phyloP scores from a whole-genome alignment of 2,329 filamentous ascomycete genomes.

The Botryotinia convoluta region DNA sequence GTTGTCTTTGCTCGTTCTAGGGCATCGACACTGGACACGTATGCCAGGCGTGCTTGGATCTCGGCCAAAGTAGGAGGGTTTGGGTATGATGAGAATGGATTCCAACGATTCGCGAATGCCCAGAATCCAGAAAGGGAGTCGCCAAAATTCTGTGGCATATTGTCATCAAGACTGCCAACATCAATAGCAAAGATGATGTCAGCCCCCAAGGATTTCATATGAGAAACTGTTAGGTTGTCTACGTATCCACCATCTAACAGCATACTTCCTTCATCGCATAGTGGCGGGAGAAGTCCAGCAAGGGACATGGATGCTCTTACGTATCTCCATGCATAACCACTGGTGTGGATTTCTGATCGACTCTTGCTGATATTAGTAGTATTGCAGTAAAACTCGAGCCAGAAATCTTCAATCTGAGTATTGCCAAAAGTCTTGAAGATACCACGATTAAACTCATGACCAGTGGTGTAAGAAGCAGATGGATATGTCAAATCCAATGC shows the following conservation, averaged over 20 bases:
- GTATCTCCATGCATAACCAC: conserved; percentile 96
- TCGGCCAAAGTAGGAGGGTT: conserved; percentile 95
- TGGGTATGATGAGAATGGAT: conserved; percentile 82
- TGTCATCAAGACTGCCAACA: conserved; percentile 87
- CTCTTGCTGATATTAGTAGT: conserved; percentile 98
- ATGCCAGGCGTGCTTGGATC: conserved; percentile 91
- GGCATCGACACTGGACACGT: conserved; percentile 92
- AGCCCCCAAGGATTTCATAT: conserved; percentile 93
- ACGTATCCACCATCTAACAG: conserved; percentile 94
- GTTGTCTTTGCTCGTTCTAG: conserved; percentile 89
- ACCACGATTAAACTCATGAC: conserved; percentile 97
- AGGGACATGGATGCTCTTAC: conserved; percentile 96
- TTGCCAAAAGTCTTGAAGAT: conserved; percentile 99
- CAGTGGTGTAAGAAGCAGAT: conserved; percentile 93
- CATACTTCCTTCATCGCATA: conserved; percentile 97
- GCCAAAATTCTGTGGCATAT: conserved; percentile 87
- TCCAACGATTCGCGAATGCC: conserved; percentile 95
- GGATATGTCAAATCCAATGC: conserved; percentile 94
- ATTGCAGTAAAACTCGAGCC: conserved; percentile 98
- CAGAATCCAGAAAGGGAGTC: conserved; percentile 94
- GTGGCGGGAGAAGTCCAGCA: conserved; percentile 84
- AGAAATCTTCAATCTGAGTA: conserved; percentile 97
- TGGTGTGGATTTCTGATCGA: conserved; percentile 87
- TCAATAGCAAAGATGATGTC: conserved; percentile 95
- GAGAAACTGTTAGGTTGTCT: conserved; percentile 92